These are phyloP conservation scores for Physcomitrium patens DNA, from an alignment of 225 moss, liverwort and hornwort genomes.

Conservation along the genomic window DNA sequence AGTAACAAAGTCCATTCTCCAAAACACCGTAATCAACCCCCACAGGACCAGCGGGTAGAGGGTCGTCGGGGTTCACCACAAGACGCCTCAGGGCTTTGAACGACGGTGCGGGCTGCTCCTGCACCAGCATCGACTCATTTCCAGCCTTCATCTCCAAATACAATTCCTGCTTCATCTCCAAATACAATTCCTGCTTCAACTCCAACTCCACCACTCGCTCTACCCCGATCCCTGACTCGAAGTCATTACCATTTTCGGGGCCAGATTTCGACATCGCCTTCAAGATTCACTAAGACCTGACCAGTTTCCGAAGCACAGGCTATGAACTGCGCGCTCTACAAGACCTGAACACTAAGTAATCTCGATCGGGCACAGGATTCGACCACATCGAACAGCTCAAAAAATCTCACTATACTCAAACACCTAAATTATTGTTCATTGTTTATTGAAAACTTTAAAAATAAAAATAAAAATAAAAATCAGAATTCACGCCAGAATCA, in stretches of 20 bases:
- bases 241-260: conserved; percentile 18
- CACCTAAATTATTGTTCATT: neutral
- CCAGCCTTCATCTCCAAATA: neutral
- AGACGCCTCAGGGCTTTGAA: conserved; percentile 82
- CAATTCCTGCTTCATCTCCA: conserved; percentile 16
- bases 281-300: neutral
- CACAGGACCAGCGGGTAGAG: conserved; percentile 69
- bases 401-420: neutral
- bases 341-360: conserved; percentile 18
- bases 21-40: conserved; percentile 79
- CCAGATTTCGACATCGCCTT: conserved; percentile 39
- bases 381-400: conserved; percentile 6
- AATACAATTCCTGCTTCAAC: conserved; percentile 16
- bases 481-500: too few species aligned
- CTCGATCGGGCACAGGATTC: conserved; percentile 8
- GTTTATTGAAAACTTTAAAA: too few species aligned
- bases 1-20: conserved; percentile 80
- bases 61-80: conserved; percentile 55
- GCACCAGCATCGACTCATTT: neutral
- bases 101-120: conserved; percentile 32
- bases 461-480: too few species aligned
- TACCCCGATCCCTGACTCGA: neutral
- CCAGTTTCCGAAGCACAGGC: neutral
- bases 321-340: neutral
- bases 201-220: conserved; percentile 18